Evolutionary conservation across 176 grass and related monocot genomes (phyloP), one percentile per base, ranked within the genome.

Genomic region (Poa annua): DNA sequence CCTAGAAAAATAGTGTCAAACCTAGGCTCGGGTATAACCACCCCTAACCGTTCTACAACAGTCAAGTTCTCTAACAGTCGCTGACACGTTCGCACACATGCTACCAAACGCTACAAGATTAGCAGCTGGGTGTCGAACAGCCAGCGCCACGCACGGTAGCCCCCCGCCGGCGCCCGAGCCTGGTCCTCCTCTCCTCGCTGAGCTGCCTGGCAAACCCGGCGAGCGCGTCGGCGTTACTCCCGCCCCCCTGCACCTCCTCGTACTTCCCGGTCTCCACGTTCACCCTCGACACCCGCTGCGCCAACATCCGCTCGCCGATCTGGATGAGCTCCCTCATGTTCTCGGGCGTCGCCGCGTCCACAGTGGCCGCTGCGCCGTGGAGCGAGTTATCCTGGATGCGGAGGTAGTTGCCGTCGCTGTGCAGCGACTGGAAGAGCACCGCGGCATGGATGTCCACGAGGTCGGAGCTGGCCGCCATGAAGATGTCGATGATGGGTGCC

Each of bases 321-420:
- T 19, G 38, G 7, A 93, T 55, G 67, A 93, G 85, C 11, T 26
- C 3, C 21, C 79, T 22, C 92, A 94, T 78, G 82, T 94, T 94
- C 32, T 87, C 79, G 24, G 11, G 34, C 54, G 92, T 91, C 3
- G 89, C 81, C 0, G 69, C 20, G 55, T 94, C 92, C 7, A 91
- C 89, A 10, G 92, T 85, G 0, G 89, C 82, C 0, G 71, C 54
- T 0, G 75, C 39, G 42, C 91, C 88, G 44, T 0, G 47, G 3
- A 94, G 84, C 9, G 86, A 65, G 81, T 81, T 75, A 45, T 85
- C 86, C 88, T 92, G 92, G 65, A 95, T 90, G 54, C 90, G 90
- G 7, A 95, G 85, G 82, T 95, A 95, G 61, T 83, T 66, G 10
- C 75, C 67, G 10, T 48, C 47, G 47, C 47, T 48, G 47, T 48